Percentiles rank a stretch among this genome's conserved stretches.
Conservation (phyloP, 139 green algal genomes). For the Chlamydomonas sphaeroides region DNA sequence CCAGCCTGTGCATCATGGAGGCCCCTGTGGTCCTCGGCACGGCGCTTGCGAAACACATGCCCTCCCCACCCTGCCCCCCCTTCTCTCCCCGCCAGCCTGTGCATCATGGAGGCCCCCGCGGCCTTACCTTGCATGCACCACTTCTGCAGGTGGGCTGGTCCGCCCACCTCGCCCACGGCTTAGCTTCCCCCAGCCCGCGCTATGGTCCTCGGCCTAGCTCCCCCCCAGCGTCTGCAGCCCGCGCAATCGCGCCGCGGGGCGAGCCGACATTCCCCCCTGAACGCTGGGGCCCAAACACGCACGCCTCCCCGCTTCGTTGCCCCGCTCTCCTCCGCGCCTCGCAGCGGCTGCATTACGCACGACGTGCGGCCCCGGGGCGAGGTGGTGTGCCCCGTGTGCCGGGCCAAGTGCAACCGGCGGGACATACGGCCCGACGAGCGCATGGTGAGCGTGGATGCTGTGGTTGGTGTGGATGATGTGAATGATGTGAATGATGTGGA, state of each 20-base stretch:
- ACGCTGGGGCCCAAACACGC: too few species aligned
- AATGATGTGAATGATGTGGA: too few species aligned
- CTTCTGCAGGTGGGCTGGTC: constrained; percentile 56
- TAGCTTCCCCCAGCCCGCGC: neutral
- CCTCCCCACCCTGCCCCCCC: neutral
- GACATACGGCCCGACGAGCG: constrained; percentile 45
- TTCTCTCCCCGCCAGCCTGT: constrained; percentile 38
- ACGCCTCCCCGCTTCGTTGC: too few species aligned
- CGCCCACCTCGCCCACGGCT: neutral
- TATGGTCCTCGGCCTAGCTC: neutral
- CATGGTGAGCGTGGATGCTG: constrained; percentile 8
- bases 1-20: too few species aligned
- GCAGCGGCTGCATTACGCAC: neutral
- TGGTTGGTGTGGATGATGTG: too few species aligned
- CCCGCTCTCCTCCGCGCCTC: neutral
- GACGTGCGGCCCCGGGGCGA: neutral
- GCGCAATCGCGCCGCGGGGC: too few species aligned
- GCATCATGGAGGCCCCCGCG: constrained; percentile 50
- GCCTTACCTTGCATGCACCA: constrained; percentile 62
- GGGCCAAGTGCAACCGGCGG: constrained; percentile 31
- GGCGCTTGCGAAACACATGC: neutral
- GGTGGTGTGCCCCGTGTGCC: constrained; percentile 51
- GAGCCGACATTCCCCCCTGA: too few species aligned
- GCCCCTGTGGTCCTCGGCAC: neutral
- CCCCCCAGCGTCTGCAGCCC: neutral